Evolutionary conservation across 78 protist species (phyloP).

Genomic region (Isochrysis galbana): DNA sequence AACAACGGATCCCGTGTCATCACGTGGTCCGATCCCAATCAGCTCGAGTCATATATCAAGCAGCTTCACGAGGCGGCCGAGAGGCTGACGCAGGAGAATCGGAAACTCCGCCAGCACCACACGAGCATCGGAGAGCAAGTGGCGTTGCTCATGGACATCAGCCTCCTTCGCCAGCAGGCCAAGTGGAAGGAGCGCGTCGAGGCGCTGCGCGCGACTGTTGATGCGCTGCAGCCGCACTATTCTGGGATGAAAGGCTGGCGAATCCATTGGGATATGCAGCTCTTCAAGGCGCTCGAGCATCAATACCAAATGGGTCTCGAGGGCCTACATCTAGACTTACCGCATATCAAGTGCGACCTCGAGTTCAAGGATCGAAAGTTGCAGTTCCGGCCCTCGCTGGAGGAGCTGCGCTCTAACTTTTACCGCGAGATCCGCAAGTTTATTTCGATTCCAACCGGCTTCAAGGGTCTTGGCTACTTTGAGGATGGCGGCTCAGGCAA

Average conservation of each 20-base stretch:
- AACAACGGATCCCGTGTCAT: too few relatives aligned
- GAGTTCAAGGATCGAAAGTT: slow-evolving; percentile 45
- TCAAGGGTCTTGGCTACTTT: slow-evolving; percentile 55
- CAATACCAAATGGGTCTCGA: slow-evolving; percentile 75
- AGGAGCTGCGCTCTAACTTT: slow-evolving; percentile 64
- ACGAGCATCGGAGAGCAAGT: slow-evolving; percentile 31
- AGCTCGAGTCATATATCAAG: slow-evolving; percentile 48
- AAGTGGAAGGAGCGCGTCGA: slow-evolving; percentile 54
- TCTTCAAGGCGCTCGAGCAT: slow-evolving; percentile 72
- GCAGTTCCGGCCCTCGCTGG: slow-evolving; percentile 64
- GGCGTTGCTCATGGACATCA: slow-evolving; percentile 35
- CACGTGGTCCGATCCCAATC: slow-evolving; percentile 57
- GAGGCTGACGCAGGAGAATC: slow-evolving; percentile 60
- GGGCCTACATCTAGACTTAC: slow-evolving; percentile 57
- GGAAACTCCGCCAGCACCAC: slow-evolving; percentile 57
- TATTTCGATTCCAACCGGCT: slow-evolving; percentile 56
- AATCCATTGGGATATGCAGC: slow-evolving; percentile 83
- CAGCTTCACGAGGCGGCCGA: slow-evolving; percentile 41
- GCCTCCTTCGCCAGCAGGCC: slow-evolving; percentile 47
- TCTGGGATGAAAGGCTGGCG: slow-evolving; percentile 47
- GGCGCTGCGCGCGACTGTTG: slow-evolving; percentile 33
- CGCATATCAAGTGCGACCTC: slow-evolving; percentile 43
- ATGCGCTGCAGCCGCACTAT: not conserved
- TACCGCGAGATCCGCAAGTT: slow-evolving; percentile 60
- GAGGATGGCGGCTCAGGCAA: not conserved